Conservation (phyloP, 225 moss, liverwort and hornwort species). For the Rhytidiadelphus loreus region DNA sequence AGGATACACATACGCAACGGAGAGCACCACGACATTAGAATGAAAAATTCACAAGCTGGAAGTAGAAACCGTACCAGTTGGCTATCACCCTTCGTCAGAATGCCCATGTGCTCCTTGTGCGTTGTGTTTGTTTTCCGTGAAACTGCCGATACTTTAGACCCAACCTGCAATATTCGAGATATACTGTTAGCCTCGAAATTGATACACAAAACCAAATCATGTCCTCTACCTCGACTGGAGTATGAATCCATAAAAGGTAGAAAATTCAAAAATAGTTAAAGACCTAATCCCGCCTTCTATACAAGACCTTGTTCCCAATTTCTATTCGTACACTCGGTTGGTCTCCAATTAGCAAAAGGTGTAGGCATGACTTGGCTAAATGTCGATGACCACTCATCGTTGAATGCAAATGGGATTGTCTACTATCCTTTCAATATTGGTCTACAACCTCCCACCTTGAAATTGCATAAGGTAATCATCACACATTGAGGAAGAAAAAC, state of each 20-base stretch:
- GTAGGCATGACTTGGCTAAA: not conserved
- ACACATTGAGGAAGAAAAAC: not conserved
- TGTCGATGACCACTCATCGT: not conserved
- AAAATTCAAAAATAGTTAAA: not conserved
- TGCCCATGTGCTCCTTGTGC: slow-evolving; percentile 89
- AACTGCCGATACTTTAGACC: slow-evolving; percentile 81
- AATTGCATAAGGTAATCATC: not conserved
- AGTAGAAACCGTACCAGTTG: slow-evolving; percentile 54
- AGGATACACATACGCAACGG: not conserved
- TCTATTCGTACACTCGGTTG: not conserved
- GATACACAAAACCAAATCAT: not conserved
- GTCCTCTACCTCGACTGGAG: too few relatives aligned
- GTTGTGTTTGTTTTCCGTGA: slow-evolving; percentile 97
- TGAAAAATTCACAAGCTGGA: not conserved
- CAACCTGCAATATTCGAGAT: slow-evolving; percentile 37
- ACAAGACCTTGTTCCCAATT: not conserved
- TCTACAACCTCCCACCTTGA: not conserved
- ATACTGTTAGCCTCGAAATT: not conserved
- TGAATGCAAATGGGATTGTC: not conserved
- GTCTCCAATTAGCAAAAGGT: not conserved
- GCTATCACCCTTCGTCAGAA: slow-evolving; percentile 68
- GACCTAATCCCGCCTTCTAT: not conserved
- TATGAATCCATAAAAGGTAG: not conserved
- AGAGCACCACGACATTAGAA: not conserved
- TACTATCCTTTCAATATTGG: not conserved